Evolutionary conservation across 768 basidiomycete species (phyloP).

Genomic region (Mycena indigotica): DNA sequence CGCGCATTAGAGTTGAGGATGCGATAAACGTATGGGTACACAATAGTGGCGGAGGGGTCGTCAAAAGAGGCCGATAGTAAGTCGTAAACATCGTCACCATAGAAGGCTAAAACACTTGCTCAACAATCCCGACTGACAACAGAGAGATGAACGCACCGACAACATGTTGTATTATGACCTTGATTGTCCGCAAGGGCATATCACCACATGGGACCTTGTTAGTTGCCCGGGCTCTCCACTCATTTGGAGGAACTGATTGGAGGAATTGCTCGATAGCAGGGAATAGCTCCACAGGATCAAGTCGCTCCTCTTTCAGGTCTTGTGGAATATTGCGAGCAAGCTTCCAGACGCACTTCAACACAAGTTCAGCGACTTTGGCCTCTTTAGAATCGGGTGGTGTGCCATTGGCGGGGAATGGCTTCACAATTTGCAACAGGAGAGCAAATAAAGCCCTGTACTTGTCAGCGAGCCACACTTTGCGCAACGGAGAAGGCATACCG

Average conservation of each 20-base stretch:
- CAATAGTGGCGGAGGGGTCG: slow-evolving; percentile 95
- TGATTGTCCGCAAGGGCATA: slow-evolving; percentile 96
- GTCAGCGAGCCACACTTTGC: background rate
- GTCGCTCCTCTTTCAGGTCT: slow-evolving; percentile 74
- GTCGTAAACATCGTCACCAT: slow-evolving; percentile 90
- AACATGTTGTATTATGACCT: slow-evolving; percentile 96
- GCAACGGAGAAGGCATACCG: slow-evolving; percentile 52
- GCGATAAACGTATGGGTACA: slow-evolving; percentile 93
- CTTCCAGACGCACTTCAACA: slow-evolving; percentile 98
- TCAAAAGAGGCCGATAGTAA: slow-evolving; percentile 88
- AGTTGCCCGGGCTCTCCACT: slow-evolving; percentile 90
- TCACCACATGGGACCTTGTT: slow-evolving; percentile 95
- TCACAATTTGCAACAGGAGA: slow-evolving; percentile 78
- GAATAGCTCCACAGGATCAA: slow-evolving; percentile 88
- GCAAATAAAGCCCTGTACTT: slow-evolving; percentile 69
- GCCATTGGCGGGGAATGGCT: slow-evolving; percentile 78
- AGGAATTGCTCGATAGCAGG: slow-evolving; percentile 93
- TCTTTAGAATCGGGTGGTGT: slow-evolving; percentile 77
- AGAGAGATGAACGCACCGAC: slow-evolving; percentile 68
- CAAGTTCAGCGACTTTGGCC: slow-evolving; percentile 88
- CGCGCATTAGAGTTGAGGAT: slow-evolving; percentile 74
- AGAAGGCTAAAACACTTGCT: slow-evolving; percentile 56
- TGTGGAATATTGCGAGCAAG: slow-evolving; percentile 92
- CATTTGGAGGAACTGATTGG: slow-evolving; percentile 90
- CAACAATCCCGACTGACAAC: slow-evolving; percentile 2